Evolutionary conservation across 2,329 filamentous ascomycete species (phyloP).

Genomic region (Sclerotinia trifoliorum): DNA sequence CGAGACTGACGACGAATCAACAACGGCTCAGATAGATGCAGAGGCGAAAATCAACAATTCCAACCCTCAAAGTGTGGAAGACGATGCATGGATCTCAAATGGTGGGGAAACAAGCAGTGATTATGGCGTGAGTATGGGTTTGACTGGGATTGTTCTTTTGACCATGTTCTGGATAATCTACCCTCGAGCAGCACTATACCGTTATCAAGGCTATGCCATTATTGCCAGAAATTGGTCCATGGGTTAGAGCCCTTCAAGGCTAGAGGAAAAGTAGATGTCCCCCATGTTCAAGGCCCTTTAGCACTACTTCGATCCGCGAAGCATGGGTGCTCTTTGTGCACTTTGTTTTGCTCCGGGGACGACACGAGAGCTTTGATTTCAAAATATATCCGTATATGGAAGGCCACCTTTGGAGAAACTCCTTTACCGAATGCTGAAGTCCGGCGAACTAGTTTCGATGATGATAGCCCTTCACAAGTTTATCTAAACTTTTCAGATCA

Average conservation of each 20-base stretch:
- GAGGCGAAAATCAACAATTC: too few species aligned
- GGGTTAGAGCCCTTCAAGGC: not conserved
- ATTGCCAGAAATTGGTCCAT: not conserved
- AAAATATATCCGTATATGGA: not conserved
- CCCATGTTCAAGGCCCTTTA: not conserved
- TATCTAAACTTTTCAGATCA: too few species aligned
- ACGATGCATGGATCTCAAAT: too few species aligned
- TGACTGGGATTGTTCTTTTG: not conserved
- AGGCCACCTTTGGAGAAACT: not conserved
- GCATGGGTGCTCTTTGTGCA: not conserved
- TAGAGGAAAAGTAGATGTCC: rapidly evolving
- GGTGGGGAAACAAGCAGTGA: too few species aligned
- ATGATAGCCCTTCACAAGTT: too few species aligned
- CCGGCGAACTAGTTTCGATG: too few species aligned
- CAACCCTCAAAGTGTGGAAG: not conserved
- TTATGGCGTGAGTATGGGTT: too few species aligned
- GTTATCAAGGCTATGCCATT: not conserved
- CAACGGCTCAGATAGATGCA: not conserved
- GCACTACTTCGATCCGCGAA: rapidly evolving
- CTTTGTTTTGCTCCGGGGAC: too few species aligned
- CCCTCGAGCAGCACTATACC: not conserved
- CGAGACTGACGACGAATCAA: not conserved
- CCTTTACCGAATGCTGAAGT: too few species aligned
- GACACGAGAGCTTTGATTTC: not conserved
- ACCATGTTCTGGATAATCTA: not conserved